These are phyloP conservation scores for Bertia moriformis DNA, from an alignment of 2,329 filamentous ascomycete species.

Conservation along the genomic window DNA sequence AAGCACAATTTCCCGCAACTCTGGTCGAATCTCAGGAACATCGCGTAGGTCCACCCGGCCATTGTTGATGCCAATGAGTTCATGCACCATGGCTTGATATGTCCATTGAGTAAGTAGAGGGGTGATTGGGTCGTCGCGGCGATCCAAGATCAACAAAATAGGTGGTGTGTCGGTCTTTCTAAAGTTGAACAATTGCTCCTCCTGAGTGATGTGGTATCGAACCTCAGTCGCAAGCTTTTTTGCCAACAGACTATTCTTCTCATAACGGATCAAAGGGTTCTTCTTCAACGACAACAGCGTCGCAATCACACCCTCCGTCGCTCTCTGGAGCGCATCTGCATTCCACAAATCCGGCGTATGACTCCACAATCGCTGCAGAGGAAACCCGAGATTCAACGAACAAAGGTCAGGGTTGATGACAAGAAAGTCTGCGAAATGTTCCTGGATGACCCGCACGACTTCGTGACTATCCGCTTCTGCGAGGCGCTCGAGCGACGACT, in stretches of 20 bases:
- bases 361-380: conserved; percentile 67
- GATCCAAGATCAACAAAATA: conserved; percentile 77
- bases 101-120: conserved; percentile 95
- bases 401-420: conserved; percentile 92
- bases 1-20: conserved; percentile 84
- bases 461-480: conserved; percentile 97
- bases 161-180: conserved; percentile 87
- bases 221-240: conserved; percentile 91
- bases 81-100: conserved; percentile 99
- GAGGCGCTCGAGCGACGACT: conserved; percentile 82
- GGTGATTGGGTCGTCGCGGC: conserved; percentile 86
- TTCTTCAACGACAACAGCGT: conserved; percentile 84
- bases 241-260: conserved; percentile 75
- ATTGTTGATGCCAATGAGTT: conserved; percentile 83
- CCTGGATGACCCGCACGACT: conserved; percentile 83
- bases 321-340: conserved; percentile 69
- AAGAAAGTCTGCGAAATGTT: conserved; percentile 91
- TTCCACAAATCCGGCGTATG: conserved; percentile 78
- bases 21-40: conserved; percentile 70
- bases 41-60: conserved; percentile 81
- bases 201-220: conserved; percentile 82
- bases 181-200: conserved; percentile 94
- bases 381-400: conserved; percentile 60
- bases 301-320: conserved; percentile 75
- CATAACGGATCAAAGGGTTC: conserved; percentile 84